Evolutionary conservation across 805 yeast species (phyloP).

Genomic region (Helenozyma baotianmanensis): DNA sequence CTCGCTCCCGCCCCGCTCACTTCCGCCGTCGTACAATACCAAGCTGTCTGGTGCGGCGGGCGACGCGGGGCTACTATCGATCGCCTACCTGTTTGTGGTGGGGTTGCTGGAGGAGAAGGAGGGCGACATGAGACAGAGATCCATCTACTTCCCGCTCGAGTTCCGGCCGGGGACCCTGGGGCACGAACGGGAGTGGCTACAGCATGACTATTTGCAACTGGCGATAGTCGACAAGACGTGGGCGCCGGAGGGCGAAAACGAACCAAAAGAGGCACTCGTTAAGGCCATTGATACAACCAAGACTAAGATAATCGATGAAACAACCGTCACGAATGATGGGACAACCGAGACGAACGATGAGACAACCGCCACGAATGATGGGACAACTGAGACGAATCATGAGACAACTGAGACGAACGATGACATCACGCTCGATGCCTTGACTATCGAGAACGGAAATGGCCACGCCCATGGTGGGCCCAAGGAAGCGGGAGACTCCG

Average conservation of each 20-base stretch:
- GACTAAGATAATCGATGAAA: too few relatives aligned
- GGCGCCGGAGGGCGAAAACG: conserved; percentile 16
- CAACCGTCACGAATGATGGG: too few relatives aligned
- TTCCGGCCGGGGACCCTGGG: conserved; percentile 23
- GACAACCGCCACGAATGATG: too few relatives aligned
- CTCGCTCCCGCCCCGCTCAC: conserved; percentile 16
- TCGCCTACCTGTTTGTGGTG: conserved; percentile 32
- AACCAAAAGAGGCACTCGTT: too few relatives aligned
- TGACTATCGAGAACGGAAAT: too few relatives aligned
- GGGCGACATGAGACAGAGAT: conserved; percentile 13
- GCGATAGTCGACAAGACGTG: conserved; percentile 26
- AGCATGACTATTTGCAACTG: conserved; percentile 23
- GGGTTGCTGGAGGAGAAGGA: conserved; percentile 23
- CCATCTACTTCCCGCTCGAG: conserved; percentile 35
- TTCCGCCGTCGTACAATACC: conserved; percentile 40
- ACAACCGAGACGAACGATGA: too few relatives aligned
- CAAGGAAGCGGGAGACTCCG: too few relatives aligned
- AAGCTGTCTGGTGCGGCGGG: conserved; percentile 37
- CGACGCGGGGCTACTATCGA: conserved; percentile 36
- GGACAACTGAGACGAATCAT: too few relatives aligned
- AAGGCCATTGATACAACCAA: too few relatives aligned
- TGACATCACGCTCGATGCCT: too few relatives aligned
- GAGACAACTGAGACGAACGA: too few relatives aligned
- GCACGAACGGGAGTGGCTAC: conserved; percentile 23
- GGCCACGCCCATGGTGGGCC: too few relatives aligned